Percentiles rank a stretch among this genome's conserved stretches.
Conservation (phyloP, 495 filamentous ascomycete species). For the Melanomma pulvis-pyrius region DNA sequence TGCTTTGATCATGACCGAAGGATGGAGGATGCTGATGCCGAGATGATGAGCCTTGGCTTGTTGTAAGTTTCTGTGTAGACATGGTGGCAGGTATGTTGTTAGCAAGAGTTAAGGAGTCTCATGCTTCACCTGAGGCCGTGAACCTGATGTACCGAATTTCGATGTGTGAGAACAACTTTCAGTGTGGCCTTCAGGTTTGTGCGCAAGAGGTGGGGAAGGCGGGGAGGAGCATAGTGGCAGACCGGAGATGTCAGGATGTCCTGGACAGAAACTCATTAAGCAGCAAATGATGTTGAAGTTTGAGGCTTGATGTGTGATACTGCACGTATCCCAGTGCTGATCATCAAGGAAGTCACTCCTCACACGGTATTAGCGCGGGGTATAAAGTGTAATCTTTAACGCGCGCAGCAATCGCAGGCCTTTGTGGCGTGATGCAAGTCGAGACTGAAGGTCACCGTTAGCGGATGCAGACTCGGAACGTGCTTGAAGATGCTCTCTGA, state of each 20-base stretch:
- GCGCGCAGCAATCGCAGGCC: not conserved
- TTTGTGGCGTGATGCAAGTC: not conserved
- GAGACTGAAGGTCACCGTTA: not conserved
- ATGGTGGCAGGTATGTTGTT: not conserved
- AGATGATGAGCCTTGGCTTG: not conserved
- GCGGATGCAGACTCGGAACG: too few relatives aligned
- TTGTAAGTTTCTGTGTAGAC: not conserved
- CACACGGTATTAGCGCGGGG: not conserved
- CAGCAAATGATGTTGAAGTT: not conserved
- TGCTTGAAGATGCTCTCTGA: too few relatives aligned
- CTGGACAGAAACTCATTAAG: not conserved
- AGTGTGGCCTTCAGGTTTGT: not conserved
- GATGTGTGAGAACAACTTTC: not conserved
- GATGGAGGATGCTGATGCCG: not conserved
- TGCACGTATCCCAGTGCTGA: conserved; percentile 4
- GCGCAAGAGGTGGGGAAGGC: not conserved
- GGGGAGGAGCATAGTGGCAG: not conserved
- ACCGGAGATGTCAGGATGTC: conserved; percentile 1
- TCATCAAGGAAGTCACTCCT: not conserved
- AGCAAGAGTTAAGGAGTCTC: not conserved
- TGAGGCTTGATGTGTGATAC: conserved; percentile 1
- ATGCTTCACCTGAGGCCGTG: not conserved
- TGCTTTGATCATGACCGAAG: not conserved
- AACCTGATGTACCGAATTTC: not conserved
- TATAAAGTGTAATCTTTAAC: not conserved